Percentiles rank a stretch among this genome's conserved stretches.
These are phyloP conservation scores for Ogataea angusta DNA, from an alignment of 805 yeast genomes.

Conservation along the genomic window DNA sequence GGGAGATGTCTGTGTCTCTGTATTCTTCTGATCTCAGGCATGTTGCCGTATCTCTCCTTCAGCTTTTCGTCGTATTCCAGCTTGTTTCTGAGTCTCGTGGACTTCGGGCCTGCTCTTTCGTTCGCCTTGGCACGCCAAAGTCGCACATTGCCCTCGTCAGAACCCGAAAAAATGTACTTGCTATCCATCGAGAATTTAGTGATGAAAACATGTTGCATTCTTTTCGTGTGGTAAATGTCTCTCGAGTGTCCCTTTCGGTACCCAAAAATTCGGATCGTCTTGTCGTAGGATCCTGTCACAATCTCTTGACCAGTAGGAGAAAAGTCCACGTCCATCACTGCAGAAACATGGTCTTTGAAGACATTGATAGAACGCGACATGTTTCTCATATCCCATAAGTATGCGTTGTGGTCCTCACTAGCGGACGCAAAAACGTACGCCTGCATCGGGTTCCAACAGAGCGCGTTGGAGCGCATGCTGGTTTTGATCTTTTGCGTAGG, in stretches of 20 bases:
- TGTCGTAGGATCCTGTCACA: slow-evolving; percentile 93
- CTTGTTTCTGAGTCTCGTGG: slow-evolving; percentile 74
- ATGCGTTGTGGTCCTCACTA: slow-evolving; percentile 91
- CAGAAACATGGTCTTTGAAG: slow-evolving; percentile 92
- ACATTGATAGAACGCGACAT: slow-evolving; percentile 78
- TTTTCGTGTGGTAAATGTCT: slow-evolving; percentile 92
- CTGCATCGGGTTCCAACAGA: slow-evolving; percentile 98
- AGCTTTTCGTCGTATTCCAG: slow-evolving; percentile 88
- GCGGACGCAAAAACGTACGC: slow-evolving; percentile 91
- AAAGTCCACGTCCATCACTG: slow-evolving; percentile 91
- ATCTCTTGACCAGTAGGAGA: slow-evolving; percentile 96
- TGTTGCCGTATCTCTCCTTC: slow-evolving; percentile 86
- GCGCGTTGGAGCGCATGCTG: slow-evolving; percentile 74
- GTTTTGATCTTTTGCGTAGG: slow-evolving; percentile 91
- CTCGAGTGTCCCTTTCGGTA: slow-evolving; percentile 80
- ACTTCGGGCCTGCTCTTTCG: slow-evolving; percentile 78
- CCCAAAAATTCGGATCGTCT: slow-evolving; percentile 79
- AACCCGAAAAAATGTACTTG: slow-evolving; percentile 81
- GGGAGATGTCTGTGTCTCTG: slow-evolving; percentile 93
- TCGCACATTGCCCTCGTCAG: slow-evolving; percentile 94
- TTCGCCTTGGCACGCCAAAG: slow-evolving; percentile 89
- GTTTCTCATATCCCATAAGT: slow-evolving; percentile 95
- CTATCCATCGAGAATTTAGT: slow-evolving; percentile 87
- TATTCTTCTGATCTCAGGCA: slow-evolving; percentile 94
- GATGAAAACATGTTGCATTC: slow-evolving; percentile 94